phyloP scores from a whole-genome alignment of 163 green algal genomes.

The Prototheca stagnorum region DNA sequence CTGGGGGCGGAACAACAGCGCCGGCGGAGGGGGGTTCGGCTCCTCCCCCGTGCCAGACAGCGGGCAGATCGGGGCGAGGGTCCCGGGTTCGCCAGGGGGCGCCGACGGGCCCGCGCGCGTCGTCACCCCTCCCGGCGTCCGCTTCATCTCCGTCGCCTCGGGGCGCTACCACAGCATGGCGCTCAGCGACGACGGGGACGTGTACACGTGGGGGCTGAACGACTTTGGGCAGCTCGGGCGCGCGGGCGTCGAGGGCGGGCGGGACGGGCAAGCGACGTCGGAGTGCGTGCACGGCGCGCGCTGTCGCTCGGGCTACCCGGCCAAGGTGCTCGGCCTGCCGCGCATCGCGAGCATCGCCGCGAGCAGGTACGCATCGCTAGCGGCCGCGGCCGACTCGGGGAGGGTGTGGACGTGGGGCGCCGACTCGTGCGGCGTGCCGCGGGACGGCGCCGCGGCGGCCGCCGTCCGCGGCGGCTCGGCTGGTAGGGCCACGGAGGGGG shows the following conservation, averaged over 20 bases:
- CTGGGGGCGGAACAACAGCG: constrained; percentile 40
- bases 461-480: too few relatives aligned
- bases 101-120: too few relatives aligned
- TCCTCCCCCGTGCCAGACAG: constrained; percentile 15
- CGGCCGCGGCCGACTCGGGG: background rate
- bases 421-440: background rate
- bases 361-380: background rate
- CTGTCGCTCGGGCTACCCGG: background rate
- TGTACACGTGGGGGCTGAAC: constrained; percentile 42
- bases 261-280: background rate
- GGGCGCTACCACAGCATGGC: constrained; percentile 85
- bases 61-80: too few relatives aligned
- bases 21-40: constrained; percentile 31
- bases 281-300: background rate
- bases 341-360: background rate
- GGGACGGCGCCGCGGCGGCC: too few relatives aligned
- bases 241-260: background rate
- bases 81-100: too few relatives aligned
- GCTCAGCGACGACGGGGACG: constrained; percentile 23
- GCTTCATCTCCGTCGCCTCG: constrained; percentile 42
- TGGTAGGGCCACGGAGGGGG: background rate
- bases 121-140: too few relatives aligned
- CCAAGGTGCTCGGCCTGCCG: background rate
- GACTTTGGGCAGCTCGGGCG: constrained; percentile 70
- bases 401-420: background rate